Evolutionary conservation across 225 moss, liverwort and hornwort species (phyloP).

Genomic region (Bryum argenteum): DNA sequence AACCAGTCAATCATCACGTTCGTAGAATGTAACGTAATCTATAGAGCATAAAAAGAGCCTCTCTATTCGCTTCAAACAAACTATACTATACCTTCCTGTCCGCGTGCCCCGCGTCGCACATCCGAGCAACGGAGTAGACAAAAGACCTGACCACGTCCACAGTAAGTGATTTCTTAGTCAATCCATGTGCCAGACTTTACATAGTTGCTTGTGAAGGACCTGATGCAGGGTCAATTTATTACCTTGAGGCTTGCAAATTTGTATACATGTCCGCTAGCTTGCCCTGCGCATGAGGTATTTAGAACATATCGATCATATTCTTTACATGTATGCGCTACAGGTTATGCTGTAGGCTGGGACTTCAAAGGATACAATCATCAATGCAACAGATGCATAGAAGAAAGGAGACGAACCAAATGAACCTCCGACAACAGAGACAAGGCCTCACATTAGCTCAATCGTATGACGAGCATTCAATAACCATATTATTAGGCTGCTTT

Average conservation of each 20-base stretch:
- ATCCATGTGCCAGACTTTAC: constrained; percentile 4
- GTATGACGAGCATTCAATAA: not conserved
- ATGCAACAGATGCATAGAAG: constrained; percentile 20
- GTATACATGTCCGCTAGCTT: constrained; percentile 99
- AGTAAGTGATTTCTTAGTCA: not conserved
- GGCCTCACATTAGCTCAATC: not conserved
- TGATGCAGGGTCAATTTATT: constrained; percentile 24
- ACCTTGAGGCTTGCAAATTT: constrained; percentile 95
- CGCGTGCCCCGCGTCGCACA: constrained; percentile 76
- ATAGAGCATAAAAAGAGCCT: not conserved
- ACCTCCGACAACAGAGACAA: constrained; percentile 13
- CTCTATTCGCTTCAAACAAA: not conserved
- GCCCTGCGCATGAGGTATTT: constrained; percentile 52
- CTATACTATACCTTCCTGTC: constrained; percentile 72
- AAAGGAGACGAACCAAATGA: constrained; percentile 3
- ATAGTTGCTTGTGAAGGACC: constrained; percentile 7
- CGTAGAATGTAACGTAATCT: not conserved
- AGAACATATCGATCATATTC: not conserved
- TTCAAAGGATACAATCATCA: constrained; percentile 13
- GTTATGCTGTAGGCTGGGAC: not conserved
- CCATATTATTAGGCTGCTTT: constrained; percentile 4
- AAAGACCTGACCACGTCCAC: constrained; percentile 67
- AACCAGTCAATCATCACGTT: constrained; percentile 7
- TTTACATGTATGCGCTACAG: not conserved
- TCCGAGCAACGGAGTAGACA: constrained; percentile 91